Base-by-base conservation (phyloP, 148 eudicot genomes). In the Vaccinium myrtillus region DNA sequence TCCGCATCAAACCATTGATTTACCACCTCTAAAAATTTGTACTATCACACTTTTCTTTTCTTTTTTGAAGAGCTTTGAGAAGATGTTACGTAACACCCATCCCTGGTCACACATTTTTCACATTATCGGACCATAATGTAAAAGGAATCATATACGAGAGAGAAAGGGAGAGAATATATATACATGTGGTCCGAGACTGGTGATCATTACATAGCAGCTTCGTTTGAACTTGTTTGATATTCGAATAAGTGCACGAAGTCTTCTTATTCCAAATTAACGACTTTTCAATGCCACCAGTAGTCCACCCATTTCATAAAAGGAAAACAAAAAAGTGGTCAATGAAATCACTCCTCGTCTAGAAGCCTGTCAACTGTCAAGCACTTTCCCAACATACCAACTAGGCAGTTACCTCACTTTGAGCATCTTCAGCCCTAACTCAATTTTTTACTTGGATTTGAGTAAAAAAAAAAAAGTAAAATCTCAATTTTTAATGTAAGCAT, bases 301-400 rank as follows among this genome's bases (percentile, higher is more conserved):
- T 69, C 74, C 18, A 69, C 73, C 25, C 16, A 61, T 61, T 21
- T 8, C 23, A 19, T 8, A 8, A 6, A 19, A 61, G 2, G 67
- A 8, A 59, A 55, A 55, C 43, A 43, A 43, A 43, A 43, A 43
- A 4, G 46, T 5, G 46, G 46, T 19, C 67, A 21, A 11, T 2
- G 7, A 21, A 19, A 21, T 61, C 6, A 67, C 5, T 10, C 11
- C 16, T 0, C 73, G 16, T 67, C 73, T 67, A 61, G 27, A 61
- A 61, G 74, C 36, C 74, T 30, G 74, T 69, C 74, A 69, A 27
- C 74, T 69, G 74, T 69, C 74, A 69, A 30, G 43, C 74, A 69
- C 74, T 69, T 69, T 14, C 74, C 27, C 36, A 30, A 12, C 16
- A 4, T 30, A 18, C 74, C 74, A 13, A 18, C 74, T 2, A 32